Evolutionary conservation across 2,329 filamentous ascomycete genomes (phyloP), one percentile per base, ranked within the genome.

Genomic region (Purpureocillium takamizusanense): DNA sequence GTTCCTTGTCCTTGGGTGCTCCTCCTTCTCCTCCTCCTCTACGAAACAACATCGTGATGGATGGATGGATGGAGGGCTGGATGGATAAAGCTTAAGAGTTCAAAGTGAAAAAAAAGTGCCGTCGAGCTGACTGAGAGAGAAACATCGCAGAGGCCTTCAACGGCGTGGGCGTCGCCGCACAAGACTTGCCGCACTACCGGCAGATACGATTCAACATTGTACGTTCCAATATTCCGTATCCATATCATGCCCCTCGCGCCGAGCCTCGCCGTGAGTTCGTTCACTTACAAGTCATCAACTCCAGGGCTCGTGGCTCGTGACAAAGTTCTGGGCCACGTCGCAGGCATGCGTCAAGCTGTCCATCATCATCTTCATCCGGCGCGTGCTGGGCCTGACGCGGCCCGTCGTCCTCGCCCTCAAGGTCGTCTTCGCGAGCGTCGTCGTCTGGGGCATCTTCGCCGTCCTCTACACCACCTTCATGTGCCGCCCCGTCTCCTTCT

Each of bases 271-370:
- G n/a, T n/a, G n/a, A n/a, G n/a, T n/a, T n/a, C n/a, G n/a, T n/a
- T n/a, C n/a, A n/a, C n/a, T n/a, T n/a, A n/a, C n/a, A n/a, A n/a
- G n/a, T n/a, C n/a, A n/a, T n/a, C n/a, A n/a, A n/a, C n/a, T n/a
- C n/a, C 28, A 42, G 40, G 43, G 38, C 34, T 43, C 43, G 3
- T 45, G 43, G 43, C 41, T 45, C 11, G 36, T 41, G n/a, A 38
- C 33, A 15, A 45, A 45, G 21, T 42, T 45, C n/a, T 43, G 38
- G 31, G 37, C 37, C 3, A 21, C 35, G 8, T 43, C 40, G 10
- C 42, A 43, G 38, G 25, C 39, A 7, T 39, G 37, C 36, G 39
- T 31, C 38, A 38, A 40, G 23, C 36, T 45, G 10, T 37, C 41
- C 31, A 45, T 45, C 25, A 45, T 45, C 13, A 21, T 45, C 14